These are phyloP conservation scores for Fraxinus velutina DNA, from an alignment of 305 asterid genomes.

Conservation along the genomic window DNA sequence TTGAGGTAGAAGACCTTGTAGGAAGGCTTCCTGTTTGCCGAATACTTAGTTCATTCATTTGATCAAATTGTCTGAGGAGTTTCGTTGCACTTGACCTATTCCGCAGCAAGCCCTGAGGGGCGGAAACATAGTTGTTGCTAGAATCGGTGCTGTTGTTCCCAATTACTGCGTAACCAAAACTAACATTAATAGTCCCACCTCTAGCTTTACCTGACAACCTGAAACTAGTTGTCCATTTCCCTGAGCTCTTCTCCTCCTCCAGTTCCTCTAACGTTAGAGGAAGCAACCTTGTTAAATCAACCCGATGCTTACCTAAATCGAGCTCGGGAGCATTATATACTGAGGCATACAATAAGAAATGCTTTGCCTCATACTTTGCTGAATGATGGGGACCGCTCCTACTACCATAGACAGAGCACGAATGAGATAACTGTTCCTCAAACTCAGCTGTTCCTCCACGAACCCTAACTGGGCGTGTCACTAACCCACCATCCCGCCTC, in stretches of 20 bases:
- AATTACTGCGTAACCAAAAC: constrained; percentile 64
- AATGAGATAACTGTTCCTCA: constrained; percentile 72
- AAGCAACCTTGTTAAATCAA: constrained; percentile 87
- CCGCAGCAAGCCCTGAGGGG: constrained; percentile 31
- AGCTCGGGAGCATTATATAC: constrained; percentile 66
- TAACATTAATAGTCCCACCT: constrained; percentile 78
- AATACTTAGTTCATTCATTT: constrained; percentile 30
- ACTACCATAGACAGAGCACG: constrained; percentile 74
- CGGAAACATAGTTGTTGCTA: constrained; percentile 31
- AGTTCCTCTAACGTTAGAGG: constrained; percentile 89
- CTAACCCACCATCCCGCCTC: constrained; percentile 50
- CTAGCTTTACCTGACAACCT: constrained; percentile 77
- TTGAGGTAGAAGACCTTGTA: constrained; percentile 37
- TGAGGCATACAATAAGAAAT: constrained; percentile 68
- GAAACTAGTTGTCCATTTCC: constrained; percentile 94
- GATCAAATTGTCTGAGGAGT: constrained; percentile 29
- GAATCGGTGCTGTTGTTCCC: constrained; percentile 38
- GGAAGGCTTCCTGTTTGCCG: constrained; percentile 58
- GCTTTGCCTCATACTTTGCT: constrained; percentile 84
- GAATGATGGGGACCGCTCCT: constrained; percentile 84
- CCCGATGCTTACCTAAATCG: constrained; percentile 84
- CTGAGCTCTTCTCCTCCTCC: constrained; percentile 77
- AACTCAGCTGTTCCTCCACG: constrained; percentile 47
- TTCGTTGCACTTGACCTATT: constrained; percentile 33
- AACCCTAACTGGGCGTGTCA: constrained; percentile 45